Conservation (phyloP, 2,329 filamentous ascomycete genomes). For the Rugonectria rugulosa region DNA sequence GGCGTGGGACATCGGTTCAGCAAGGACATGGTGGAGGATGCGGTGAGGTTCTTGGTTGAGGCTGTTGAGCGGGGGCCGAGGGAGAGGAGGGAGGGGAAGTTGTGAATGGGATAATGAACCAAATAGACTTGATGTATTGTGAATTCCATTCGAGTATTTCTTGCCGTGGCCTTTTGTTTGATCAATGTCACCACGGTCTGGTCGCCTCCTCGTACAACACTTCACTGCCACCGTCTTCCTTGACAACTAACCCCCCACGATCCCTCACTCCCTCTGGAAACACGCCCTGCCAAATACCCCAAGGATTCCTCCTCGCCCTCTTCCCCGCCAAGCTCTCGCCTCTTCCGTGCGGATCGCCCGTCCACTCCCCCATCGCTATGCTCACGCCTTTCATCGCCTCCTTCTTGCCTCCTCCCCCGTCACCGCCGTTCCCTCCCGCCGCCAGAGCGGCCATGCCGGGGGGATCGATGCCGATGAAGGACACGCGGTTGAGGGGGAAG, state of each 20-base stretch:
- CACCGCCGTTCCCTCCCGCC: slow-evolving; percentile 28
- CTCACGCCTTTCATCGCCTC: slow-evolving; percentile 52
- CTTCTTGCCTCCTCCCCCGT: slow-evolving; percentile 47
- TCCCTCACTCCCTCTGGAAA: slow-evolving; percentile 49
- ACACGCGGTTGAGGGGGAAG: slow-evolving; percentile 54
- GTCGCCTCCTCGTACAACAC: slow-evolving; percentile 47
- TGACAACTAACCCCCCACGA: slow-evolving; percentile 49
- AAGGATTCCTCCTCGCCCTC: slow-evolving; percentile 58
- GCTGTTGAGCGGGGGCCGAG: slow-evolving; percentile 47
- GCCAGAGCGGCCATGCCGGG: slow-evolving; percentile 49
- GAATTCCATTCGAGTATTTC: background rate
- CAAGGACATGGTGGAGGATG: slow-evolving; percentile 70
- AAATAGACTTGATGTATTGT: slow-evolving; percentile 11
- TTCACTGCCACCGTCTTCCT: slow-evolving; percentile 45
- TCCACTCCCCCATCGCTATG: slow-evolving; percentile 57
- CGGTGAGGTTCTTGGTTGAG: slow-evolving; percentile 68
- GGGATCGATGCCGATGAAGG: slow-evolving; percentile 72
- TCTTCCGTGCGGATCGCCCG: slow-evolving; percentile 59
- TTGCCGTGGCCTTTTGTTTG: background rate
- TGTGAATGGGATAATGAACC: slow-evolving; percentile 37
- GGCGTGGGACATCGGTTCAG: slow-evolving; percentile 76
- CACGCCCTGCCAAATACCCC: slow-evolving; percentile 53
- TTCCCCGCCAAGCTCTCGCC: slow-evolving; percentile 56
- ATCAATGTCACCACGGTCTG: slow-evolving; percentile 49
- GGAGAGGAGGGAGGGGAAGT: slow-evolving; percentile 38